Evolutionary conservation across 2,329 filamentous ascomycete species (phyloP).

Genomic region (Parascedosporium putredinis): DNA sequence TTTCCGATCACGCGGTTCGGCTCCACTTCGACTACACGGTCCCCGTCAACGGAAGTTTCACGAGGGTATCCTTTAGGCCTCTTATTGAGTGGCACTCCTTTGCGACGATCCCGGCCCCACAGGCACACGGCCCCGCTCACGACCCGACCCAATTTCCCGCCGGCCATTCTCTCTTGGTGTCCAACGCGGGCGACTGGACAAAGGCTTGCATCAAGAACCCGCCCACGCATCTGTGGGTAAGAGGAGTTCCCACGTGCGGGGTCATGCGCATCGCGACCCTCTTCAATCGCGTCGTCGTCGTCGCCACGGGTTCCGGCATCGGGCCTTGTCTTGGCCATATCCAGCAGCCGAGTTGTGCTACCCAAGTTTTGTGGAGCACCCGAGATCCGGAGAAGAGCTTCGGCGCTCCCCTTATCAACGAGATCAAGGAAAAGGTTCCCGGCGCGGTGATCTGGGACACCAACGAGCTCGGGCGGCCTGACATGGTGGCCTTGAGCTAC

Average conservation of each 20-base stretch:
- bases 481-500: constrained; percentile 39
- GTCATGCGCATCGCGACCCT: constrained; percentile 58
- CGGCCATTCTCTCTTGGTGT: constrained; percentile 60
- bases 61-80: constrained; percentile 50
- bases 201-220: constrained; percentile 48
- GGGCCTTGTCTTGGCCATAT: constrained; percentile 56
- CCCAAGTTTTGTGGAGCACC: constrained; percentile 61
- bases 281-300: constrained; percentile 54
- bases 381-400: constrained; percentile 52
- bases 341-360: constrained; percentile 34
- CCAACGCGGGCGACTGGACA: constrained; percentile 70
- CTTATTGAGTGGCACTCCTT: constrained; percentile 67
- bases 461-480: constrained; percentile 43
- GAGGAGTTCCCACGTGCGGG: constrained; percentile 56
- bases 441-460: constrained; percentile 61
- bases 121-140: constrained; percentile 16
- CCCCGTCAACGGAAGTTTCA: constrained; percentile 35
- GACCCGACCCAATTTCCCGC: constrained; percentile 12
- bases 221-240: constrained; percentile 54
- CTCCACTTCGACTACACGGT: constrained; percentile 58
- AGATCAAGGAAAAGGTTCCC: constrained; percentile 47
- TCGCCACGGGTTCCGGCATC: constrained; percentile 65
- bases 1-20: constrained; percentile 63
- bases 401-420: constrained; percentile 42
- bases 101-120: constrained; percentile 56